Evolutionary conservation across 2,329 filamentous ascomycete species (phyloP).

Genomic region (Echinosphaeria canescens): DNA sequence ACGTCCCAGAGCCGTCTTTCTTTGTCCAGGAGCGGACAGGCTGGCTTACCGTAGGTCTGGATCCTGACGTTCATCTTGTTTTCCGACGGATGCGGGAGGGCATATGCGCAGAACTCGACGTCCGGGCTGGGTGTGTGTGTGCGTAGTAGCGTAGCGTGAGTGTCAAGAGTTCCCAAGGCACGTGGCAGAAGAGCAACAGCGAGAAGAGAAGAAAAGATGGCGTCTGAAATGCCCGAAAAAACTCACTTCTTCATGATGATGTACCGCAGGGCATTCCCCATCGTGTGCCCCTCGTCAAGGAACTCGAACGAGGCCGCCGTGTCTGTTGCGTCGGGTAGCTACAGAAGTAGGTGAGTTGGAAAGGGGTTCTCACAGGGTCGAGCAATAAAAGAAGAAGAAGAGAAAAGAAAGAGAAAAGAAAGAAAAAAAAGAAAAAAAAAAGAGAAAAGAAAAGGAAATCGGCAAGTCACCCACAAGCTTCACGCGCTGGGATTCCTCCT

Average conservation of each 20-base stretch:
- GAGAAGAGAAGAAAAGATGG: neutral
- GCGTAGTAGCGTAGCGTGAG: conserved; percentile 3
- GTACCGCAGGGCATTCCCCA: conserved; percentile 84
- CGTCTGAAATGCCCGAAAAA: too few species aligned
- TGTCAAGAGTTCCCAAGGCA: neutral
- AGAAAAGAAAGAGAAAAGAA: too few species aligned
- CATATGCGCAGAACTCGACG: conserved; percentile 96
- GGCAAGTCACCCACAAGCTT: conserved; percentile 41
- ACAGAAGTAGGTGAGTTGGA: too few species aligned
- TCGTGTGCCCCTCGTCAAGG: conserved; percentile 78
- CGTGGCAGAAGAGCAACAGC: neutral
- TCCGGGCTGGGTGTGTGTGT: conserved; percentile 53
- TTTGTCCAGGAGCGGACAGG: neutral
- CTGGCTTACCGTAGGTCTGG: conserved; percentile 78
- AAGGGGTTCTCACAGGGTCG: too few species aligned
- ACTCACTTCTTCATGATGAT: conserved; percentile 97
- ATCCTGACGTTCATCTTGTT: conserved; percentile 94
- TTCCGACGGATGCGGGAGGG: conserved; percentile 92
- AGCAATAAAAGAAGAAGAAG: too few species aligned
- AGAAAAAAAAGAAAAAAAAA: too few species aligned
- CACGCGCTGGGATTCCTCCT: conserved; percentile 31
- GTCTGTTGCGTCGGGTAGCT: conserved; percentile 72
- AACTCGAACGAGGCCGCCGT: conserved; percentile 93
- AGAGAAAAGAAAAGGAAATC: too few species aligned
- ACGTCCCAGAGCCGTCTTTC: neutral